These are phyloP conservation scores for Cyberlindnera maclurae DNA, from an alignment of 805 yeast species.

Conservation along the genomic window DNA sequence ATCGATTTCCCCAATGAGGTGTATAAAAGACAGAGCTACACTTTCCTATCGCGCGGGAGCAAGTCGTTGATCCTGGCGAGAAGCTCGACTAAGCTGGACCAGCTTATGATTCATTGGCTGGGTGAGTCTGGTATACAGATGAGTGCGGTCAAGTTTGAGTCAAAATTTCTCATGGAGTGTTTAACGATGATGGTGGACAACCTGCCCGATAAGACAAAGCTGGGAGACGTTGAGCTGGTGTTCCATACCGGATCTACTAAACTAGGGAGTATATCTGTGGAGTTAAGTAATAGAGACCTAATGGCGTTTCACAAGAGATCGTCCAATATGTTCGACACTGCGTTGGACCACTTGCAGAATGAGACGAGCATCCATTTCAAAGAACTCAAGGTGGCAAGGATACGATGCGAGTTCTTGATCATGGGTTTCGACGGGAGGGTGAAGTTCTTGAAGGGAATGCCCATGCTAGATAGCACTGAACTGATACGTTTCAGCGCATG, in stretches of 20 bases:
- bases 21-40: slow-evolving; percentile 14
- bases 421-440: slow-evolving; percentile 19
- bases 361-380: slow-evolving; percentile 25
- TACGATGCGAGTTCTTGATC: slow-evolving; percentile 16
- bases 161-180: slow-evolving; percentile 19
- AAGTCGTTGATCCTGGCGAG: slow-evolving; percentile 10
- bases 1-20: slow-evolving; percentile 18
- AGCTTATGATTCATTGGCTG: slow-evolving; percentile 24
- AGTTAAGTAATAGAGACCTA: slow-evolving; percentile 22
- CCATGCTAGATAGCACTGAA: slow-evolving; percentile 14
- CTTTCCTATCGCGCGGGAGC: background rate
- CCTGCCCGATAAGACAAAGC: slow-evolving; percentile 10
- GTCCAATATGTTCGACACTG: slow-evolving; percentile 9
- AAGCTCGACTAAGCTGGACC: slow-evolving; percentile 13
- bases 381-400: slow-evolving; percentile 15
- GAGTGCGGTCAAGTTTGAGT: slow-evolving; percentile 21
- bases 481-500: slow-evolving; percentile 20
- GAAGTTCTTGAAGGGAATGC: slow-evolving; percentile 17
- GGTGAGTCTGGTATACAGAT: slow-evolving; percentile 21
- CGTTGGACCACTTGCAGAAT: slow-evolving; percentile 17
- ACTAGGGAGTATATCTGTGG: slow-evolving; percentile 21
- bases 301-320: slow-evolving; percentile 1
- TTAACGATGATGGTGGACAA: slow-evolving; percentile 20
- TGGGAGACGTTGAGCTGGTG: slow-evolving; percentile 24
- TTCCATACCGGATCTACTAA: slow-evolving; percentile 20